phyloP scores from a whole-genome alignment of 2,329 filamentous ascomycete species.

The Colletotrichum gloeosporioides region DNA sequence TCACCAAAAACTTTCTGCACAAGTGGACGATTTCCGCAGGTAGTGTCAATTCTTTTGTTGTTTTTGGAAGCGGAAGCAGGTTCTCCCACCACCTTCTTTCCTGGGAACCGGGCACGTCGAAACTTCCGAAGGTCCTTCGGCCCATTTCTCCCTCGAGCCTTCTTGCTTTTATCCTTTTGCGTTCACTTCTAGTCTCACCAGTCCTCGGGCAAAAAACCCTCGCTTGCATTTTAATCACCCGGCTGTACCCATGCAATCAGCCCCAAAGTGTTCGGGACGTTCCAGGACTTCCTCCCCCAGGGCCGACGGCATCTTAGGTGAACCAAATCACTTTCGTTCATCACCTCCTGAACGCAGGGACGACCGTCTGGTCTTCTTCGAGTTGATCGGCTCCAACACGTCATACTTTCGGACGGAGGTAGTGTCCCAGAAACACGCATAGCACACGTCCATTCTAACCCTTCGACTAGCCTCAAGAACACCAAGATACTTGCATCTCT shows the following conservation, averaged over 20 bases:
- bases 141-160: neutral
- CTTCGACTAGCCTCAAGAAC: neutral
- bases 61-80: neutral
- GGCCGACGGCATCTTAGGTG: neutral
- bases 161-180: neutral
- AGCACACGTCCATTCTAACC: neutral
- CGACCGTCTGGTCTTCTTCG: neutral
- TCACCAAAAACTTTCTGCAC: neutral
- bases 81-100: neutral
- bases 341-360: neutral
- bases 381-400: neutral
- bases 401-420: neutral
- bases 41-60: neutral
- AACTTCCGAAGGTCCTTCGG: neutral
- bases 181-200: neutral
- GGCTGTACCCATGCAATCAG: neutral
- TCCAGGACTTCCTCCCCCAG: neutral
- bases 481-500: neutral
- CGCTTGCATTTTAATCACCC: neutral
- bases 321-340: neutral
- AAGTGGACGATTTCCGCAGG: neutral
- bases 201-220: neutral
- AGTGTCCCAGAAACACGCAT: neutral
- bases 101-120: neutral
- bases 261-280: neutral